Percentiles rank a stretch among this genome's conserved stretches.
These are phyloP conservation scores for Cryphonectria japonica DNA, from an alignment of 2,329 filamentous ascomycete species.

Conservation along the genomic window DNA sequence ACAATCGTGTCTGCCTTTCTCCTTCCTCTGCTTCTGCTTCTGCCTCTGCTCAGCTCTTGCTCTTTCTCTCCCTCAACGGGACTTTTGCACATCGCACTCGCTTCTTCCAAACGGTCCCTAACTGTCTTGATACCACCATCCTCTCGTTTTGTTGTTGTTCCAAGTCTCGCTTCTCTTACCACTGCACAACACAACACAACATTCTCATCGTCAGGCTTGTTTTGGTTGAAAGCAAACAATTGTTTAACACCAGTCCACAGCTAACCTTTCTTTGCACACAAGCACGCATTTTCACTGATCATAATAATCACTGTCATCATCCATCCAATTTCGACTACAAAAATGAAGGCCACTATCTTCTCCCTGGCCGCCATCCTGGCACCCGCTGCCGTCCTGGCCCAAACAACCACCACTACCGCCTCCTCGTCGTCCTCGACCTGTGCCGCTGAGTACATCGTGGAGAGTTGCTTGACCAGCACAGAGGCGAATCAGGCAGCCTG, in stretches of 20 bases:
- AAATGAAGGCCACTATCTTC: slow-evolving; percentile 50
- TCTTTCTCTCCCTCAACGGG: slow-evolving; percentile 10
- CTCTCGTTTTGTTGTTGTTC: slow-evolving; percentile 11
- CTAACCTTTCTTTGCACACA: not conserved
- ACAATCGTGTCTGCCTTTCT: not conserved
- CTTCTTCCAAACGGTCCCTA: not conserved
- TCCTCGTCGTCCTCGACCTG: slow-evolving; percentile 43
- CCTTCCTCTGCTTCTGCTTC: slow-evolving; percentile 5
- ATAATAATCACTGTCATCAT: slow-evolving; percentile 2
- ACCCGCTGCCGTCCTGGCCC: slow-evolving; percentile 41
- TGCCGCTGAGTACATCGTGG: slow-evolving; percentile 52
- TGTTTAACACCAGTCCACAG: not conserved
- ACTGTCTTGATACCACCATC: not conserved
- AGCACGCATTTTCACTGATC: not conserved
- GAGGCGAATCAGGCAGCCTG: slow-evolving; percentile 46
- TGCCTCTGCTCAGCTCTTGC: slow-evolving; percentile 4
- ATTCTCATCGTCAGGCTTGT: not conserved
- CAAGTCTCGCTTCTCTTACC: slow-evolving; percentile 13
- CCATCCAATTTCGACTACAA: slow-evolving; percentile 4
- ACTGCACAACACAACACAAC: not conserved
- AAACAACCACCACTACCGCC: slow-evolving; percentile 39
- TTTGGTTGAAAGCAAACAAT: not conserved
- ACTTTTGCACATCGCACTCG: slow-evolving; percentile 16
- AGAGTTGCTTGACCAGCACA: slow-evolving; percentile 47
- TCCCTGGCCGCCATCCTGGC: slow-evolving; percentile 45